Percentiles rank a stretch among this genome's conserved stretches.
Conservation (phyloP, 768 basidiomycete genomes). For the Rubroboletus pulcherrimus region DNA sequence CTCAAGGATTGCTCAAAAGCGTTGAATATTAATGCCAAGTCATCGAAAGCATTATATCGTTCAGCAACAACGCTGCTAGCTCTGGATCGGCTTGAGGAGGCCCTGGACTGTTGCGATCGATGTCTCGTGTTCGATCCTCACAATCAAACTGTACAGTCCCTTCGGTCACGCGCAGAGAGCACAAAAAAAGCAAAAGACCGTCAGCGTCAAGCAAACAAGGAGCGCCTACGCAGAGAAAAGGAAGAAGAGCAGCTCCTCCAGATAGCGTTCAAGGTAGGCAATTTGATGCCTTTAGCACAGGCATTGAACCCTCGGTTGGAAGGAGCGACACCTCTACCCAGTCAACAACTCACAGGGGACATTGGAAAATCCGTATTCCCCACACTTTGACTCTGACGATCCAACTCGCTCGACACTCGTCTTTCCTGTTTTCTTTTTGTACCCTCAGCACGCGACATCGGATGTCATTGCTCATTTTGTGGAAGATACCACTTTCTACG, state of each 20-base stretch:
- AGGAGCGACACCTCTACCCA: conserved; percentile 74
- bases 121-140: conserved; percentile 58
- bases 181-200: conserved; percentile 48
- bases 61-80: conserved; percentile 74
- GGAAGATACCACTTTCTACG: conserved; percentile 79
- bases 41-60: conserved; percentile 84
- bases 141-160: conserved; percentile 49
- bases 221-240: conserved; percentile 46
- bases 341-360: conserved; percentile 48
- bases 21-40: conserved; percentile 54
- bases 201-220: conserved; percentile 47
- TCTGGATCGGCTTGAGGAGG: conserved; percentile 75
- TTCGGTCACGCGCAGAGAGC: conserved; percentile 47
- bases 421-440: conserved; percentile 88
- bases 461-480: conserved; percentile 85
- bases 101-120: conserved; percentile 73
- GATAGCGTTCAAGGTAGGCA: conserved; percentile 61
- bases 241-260: conserved; percentile 53
- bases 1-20: conserved; percentile 81
- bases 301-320: conserved; percentile 6
- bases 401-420: conserved; percentile 57
- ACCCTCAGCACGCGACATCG: conserved; percentile 85
- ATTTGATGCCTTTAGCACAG: neutral
- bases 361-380: conserved; percentile 53
- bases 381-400: conserved; percentile 68